Evolutionary conservation across 2,329 filamentous ascomycete genomes (phyloP).

Genomic region (Lasiodiplodia hormozganensis): DNA sequence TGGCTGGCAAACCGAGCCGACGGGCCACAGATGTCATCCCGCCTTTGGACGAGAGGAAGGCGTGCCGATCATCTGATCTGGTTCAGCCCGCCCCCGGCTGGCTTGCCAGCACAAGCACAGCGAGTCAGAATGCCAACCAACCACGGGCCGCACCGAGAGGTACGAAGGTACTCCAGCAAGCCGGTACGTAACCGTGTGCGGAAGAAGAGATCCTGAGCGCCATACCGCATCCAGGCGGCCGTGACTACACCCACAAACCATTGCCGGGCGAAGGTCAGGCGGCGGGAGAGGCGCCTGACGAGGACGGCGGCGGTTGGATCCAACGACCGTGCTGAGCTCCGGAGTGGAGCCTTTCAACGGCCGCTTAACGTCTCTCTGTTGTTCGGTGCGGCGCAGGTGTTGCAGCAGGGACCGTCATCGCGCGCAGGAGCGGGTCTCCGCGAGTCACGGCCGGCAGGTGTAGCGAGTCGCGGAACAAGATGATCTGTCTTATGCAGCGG

Average conservation of each 20-base stretch:
- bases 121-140: constrained; percentile 14
- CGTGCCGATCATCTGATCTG: constrained; percentile 4
- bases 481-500: neutral
- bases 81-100: neutral
- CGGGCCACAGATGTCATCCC: constrained; percentile 23
- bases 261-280: neutral
- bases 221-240: neutral
- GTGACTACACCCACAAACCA: neutral
- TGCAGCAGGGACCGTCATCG: constrained; percentile 22
- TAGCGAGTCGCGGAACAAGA: neutral
- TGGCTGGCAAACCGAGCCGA: neutral
- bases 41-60: neutral
- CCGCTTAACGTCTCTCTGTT: neutral
- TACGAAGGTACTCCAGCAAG: constrained; percentile 1
- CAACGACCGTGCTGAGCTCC: neutral
- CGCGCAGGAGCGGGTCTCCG: constrained; percentile 10
- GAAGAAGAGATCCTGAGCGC: constrained; percentile 18
- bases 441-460: constrained; percentile 13
- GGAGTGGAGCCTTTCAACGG: constrained; percentile 21
- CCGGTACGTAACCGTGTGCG: constrained; percentile 1
- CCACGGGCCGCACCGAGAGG: constrained; percentile 20
- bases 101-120: neutral
- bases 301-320: neutral
- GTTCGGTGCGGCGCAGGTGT: constrained; percentile 7
- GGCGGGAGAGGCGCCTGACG: constrained; percentile 3